Percentiles rank a stretch among this genome's conserved stretches.
These are phyloP conservation scores for Neoscytalidium dimidiatum DNA, from an alignment of 2,329 filamentous ascomycete genomes.

Conservation along the genomic window DNA sequence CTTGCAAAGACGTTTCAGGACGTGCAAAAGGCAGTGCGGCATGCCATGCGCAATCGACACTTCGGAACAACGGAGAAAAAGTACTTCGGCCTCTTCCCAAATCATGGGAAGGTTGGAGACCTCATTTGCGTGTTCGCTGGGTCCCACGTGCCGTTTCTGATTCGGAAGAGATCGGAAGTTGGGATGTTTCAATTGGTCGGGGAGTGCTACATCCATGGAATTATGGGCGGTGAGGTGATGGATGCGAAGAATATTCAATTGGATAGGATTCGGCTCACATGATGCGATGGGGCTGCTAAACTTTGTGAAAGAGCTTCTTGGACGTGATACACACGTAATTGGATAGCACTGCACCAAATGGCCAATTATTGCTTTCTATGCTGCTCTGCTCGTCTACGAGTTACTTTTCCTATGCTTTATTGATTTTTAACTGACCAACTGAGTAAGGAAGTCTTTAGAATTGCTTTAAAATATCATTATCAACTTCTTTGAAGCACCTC, in stretches of 20 bases:
- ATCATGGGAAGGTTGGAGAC: conserved; percentile 24
- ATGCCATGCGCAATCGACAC: conserved; percentile 26
- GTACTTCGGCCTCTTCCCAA: conserved; percentile 29
- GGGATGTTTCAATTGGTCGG: background rate
- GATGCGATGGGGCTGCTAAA: background rate
- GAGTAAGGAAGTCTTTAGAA: too few species aligned
- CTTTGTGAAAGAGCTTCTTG: too few species aligned
- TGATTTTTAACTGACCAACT: too few species aligned
- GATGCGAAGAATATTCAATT: background rate
- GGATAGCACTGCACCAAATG: too few species aligned
- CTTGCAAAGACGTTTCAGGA: conserved; percentile 10
- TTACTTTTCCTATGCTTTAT: too few species aligned
- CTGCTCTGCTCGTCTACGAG: too few species aligned
- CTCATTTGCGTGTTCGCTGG: conserved; percentile 25
- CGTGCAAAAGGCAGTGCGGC: conserved; percentile 22
- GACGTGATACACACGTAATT: too few species aligned
- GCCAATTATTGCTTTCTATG: too few species aligned
- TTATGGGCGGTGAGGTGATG: background rate
- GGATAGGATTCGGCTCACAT: background rate
- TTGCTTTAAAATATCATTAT: too few species aligned
- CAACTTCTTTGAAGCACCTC: too few species aligned
- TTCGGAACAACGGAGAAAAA: conserved; percentile 28
- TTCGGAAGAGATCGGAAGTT: background rate
- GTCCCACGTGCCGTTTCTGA: conserved; percentile 27
- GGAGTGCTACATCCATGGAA: conserved; percentile 1